Conservation (phyloP, 768 basidiomycete species). For the Boletellus ananiceps region DNA sequence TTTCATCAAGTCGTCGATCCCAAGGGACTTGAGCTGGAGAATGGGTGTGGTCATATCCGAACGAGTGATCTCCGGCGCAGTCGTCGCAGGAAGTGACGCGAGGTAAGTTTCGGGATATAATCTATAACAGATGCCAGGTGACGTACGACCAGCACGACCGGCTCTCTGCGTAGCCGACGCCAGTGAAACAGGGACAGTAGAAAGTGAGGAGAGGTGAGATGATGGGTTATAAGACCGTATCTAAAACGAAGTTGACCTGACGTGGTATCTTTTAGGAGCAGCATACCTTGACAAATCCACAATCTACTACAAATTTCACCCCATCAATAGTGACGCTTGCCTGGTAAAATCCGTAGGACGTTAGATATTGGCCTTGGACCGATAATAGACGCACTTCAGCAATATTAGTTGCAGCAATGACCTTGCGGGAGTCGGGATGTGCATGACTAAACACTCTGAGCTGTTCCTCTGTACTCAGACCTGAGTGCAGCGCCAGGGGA, state of each 20-base stretch:
- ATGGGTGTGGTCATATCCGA: constrained; percentile 90
- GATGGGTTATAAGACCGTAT: constrained; percentile 88
- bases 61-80: constrained; percentile 86
- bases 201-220: constrained; percentile 78
- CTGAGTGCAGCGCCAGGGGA: constrained; percentile 82
- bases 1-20: constrained; percentile 91
- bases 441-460: constrained; percentile 77
- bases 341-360: constrained; percentile 33
- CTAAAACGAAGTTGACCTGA: constrained; percentile 35
- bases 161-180: constrained; percentile 92
- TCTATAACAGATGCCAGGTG: constrained; percentile 88
- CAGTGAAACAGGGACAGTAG: constrained; percentile 75
- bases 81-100: constrained; percentile 57
- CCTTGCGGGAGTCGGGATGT: constrained; percentile 75
- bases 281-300: constrained; percentile 89
- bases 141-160: constrained; percentile 92
- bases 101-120: constrained; percentile 72
- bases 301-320: constrained; percentile 89
- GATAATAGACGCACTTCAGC: constrained; percentile 62
- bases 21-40: constrained; percentile 89
- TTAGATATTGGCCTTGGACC: not conserved
- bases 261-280: not conserved
- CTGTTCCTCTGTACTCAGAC: constrained; percentile 85
- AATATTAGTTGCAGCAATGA: constrained; percentile 92
- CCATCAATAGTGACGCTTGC: constrained; percentile 97